Percentiles rank a stretch among this genome's conserved stretches.
These are phyloP conservation scores for Rhodosporidiobolus odoratus DNA, from an alignment of 768 basidiomycete species.

Conservation along the genomic window DNA sequence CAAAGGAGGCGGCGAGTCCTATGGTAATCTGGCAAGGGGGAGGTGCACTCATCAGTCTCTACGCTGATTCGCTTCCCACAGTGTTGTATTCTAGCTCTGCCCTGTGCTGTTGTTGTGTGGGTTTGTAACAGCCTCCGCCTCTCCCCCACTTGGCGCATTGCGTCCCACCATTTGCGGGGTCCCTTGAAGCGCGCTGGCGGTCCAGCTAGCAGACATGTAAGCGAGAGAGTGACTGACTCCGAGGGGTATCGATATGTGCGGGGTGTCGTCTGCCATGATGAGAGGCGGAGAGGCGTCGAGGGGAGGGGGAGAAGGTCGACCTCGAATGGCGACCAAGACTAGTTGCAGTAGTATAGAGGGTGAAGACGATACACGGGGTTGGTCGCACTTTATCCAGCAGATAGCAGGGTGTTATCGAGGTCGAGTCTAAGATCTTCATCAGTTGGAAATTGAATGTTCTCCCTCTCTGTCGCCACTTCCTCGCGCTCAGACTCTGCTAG, in stretches of 20 bases:
- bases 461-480: too few species aligned
- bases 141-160: not conserved
- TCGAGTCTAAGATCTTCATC: too few species aligned
- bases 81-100: not conserved
- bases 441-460: too few species aligned
- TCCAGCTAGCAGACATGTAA: not conserved
- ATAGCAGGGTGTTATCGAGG: too few species aligned
- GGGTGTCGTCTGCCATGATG: not conserved
- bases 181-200: not conserved
- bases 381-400: too few species aligned
- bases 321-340: too few species aligned
- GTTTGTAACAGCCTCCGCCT: not conserved
- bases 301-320: too few species aligned
- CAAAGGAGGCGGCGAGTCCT: constrained; percentile 74
- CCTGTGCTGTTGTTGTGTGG: too few species aligned
- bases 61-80: not conserved
- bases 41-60: not conserved
- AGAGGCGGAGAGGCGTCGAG: too few species aligned
- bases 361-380: too few species aligned
- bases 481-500: too few species aligned
- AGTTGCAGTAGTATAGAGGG: too few species aligned
- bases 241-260: constrained; percentile 15
- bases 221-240: not conserved
- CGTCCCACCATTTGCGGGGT: not conserved
- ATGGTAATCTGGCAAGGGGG: constrained; percentile 47